A percentile compares a stretch with the other conserved stretches of the same genome.
Evolutionary conservation across 768 basidiomycete genomes (phyloP).

Genomic region (Leccinum obscurum): DNA sequence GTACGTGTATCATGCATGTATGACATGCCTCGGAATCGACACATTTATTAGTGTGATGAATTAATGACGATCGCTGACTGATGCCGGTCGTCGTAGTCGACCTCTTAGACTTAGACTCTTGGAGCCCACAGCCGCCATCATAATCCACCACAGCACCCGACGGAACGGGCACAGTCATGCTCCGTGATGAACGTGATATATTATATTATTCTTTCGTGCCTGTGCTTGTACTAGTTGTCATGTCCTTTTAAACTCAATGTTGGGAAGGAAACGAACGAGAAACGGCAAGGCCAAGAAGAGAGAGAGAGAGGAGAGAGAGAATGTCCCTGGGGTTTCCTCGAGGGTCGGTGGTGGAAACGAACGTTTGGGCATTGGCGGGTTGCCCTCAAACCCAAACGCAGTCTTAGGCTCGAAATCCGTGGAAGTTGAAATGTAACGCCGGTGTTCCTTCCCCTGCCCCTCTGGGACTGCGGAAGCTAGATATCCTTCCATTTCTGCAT

Average conservation of each 20-base stretch:
- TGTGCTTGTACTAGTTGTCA: background rate
- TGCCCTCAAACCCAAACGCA: background rate
- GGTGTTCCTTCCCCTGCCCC: too few species aligned
- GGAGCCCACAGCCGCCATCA: background rate
- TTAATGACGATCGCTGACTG: background rate
- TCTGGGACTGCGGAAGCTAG: background rate
- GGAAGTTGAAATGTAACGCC: background rate
- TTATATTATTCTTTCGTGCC: background rate
- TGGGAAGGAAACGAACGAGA: background rate
- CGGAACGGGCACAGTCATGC: background rate
- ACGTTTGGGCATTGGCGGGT: background rate
- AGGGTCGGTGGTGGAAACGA: background rate
- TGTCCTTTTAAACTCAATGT: background rate
- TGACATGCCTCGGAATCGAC: background rate
- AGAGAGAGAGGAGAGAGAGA: background rate
- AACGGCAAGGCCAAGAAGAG: background rate
- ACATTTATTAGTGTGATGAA: background rate
- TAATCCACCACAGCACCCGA: background rate
- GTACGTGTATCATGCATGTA: too few species aligned
- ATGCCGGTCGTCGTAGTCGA: background rate
- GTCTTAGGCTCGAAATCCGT: background rate
- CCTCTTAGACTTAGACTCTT: background rate
- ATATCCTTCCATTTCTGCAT: background rate
- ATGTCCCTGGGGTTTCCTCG: background rate
- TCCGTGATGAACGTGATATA: background rate